Conservation (phyloP, 2,329 filamentous ascomycete genomes). For the Aotearoamyces nothofagi region DNA sequence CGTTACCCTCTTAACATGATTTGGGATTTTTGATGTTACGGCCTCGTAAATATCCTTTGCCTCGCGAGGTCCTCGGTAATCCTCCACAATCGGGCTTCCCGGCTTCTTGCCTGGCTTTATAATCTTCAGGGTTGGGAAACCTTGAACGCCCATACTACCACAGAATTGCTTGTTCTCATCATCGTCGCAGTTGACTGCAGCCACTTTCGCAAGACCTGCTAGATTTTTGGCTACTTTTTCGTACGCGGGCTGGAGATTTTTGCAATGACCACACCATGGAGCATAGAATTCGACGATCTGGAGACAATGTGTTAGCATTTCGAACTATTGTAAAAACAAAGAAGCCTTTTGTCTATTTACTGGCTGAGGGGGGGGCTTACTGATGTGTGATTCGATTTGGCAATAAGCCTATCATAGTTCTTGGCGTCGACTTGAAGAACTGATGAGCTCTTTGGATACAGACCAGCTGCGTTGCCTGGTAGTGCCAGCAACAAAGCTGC, state of each 20-base stretch:
- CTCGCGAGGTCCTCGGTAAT: conserved; percentile 72
- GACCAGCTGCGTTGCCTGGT: conserved; percentile 48
- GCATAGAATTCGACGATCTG: conserved; percentile 78
- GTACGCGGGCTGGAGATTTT: conserved; percentile 89
- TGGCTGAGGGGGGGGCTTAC: conserved; percentile 43
- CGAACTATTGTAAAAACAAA: conserved; percentile 5
- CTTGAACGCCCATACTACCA: conserved; percentile 71
- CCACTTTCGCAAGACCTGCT: conserved; percentile 85
- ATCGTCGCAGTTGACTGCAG: conserved; percentile 88
- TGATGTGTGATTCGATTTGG: conserved; percentile 80
- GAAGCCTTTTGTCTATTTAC: background rate
- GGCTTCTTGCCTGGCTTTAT: conserved; percentile 71
- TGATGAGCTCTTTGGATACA: conserved; percentile 78
- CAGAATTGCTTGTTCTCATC: conserved; percentile 85
- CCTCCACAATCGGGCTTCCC: conserved; percentile 69
- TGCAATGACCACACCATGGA: conserved; percentile 94
- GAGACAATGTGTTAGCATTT: conserved; percentile 9
- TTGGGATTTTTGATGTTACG: conserved; percentile 77
- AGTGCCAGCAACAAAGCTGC: conserved; percentile 50
- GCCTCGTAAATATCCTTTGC: conserved; percentile 82
- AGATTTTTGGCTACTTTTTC: conserved; percentile 86
- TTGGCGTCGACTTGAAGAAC: conserved; percentile 71
- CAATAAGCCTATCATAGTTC: conserved; percentile 70
- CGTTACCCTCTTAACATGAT: conserved; percentile 69
- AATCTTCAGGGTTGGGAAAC: conserved; percentile 93